Percentiles rank a stretch among this genome's conserved stretches.
Conservation (phyloP, 2,329 filamentous ascomycete genomes). For the Aureobasidium subglaciale region DNA sequence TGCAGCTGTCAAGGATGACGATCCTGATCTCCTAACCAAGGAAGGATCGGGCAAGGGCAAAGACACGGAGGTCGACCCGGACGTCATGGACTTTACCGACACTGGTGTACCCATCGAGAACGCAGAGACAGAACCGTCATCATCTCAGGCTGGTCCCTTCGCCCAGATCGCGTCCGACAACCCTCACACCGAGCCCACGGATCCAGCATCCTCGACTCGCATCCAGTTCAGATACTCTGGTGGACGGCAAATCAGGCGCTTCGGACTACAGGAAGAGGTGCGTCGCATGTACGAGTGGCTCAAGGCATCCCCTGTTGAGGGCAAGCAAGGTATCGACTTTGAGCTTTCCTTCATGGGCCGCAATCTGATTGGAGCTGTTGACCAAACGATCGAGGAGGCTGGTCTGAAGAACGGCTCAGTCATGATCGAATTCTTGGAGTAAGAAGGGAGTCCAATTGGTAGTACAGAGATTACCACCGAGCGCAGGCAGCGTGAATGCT, state of each 20-base stretch:
- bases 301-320: conserved; percentile 77
- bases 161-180: conserved; percentile 61
- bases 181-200: conserved; percentile 71
- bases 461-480: not conserved
- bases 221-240: conserved; percentile 88
- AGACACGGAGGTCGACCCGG: conserved; percentile 44
- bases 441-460: not conserved
- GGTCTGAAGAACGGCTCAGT: conserved; percentile 89
- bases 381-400: conserved; percentile 66
- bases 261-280: conserved; percentile 68
- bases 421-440: conserved; percentile 72
- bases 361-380: conserved; percentile 71
- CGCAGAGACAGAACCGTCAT: conserved; percentile 24
- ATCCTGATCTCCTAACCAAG: conserved; percentile 84
- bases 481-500: not conserved
- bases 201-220: conserved; percentile 67
- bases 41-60: conserved; percentile 43
- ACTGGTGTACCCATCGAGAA: conserved; percentile 18
- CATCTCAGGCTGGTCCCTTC: conserved; percentile 47
- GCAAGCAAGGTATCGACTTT: conserved; percentile 70
- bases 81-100: conserved; percentile 26
- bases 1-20: conserved; percentile 51
- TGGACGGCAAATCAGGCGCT: conserved; percentile 81
- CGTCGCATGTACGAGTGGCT: conserved; percentile 91
- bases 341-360: conserved; percentile 83